A percentile compares a stretch with the other conserved stretches of the same genome.
phyloP scores from a whole-genome alignment of 495 filamentous ascomycete genomes.

The Aspergillus bertholletiae region DNA sequence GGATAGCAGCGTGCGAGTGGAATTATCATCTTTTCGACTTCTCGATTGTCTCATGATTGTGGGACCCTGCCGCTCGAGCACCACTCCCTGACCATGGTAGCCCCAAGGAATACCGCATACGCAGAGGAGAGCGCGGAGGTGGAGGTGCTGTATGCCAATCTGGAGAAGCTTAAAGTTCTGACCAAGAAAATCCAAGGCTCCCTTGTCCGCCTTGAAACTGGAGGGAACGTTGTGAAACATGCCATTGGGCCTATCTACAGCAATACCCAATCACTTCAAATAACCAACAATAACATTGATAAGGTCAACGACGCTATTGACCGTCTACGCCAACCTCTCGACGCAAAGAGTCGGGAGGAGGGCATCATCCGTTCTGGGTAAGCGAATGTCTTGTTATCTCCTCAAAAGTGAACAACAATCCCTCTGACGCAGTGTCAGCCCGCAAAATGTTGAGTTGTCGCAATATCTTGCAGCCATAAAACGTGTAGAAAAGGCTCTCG shows the following conservation, averaged over 20 bases:
- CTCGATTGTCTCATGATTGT: constrained; percentile 9
- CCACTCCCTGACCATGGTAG: constrained; percentile 41
- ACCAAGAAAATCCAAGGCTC: constrained; percentile 94
- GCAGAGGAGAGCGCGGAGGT: constrained; percentile 73
- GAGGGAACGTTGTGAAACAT: constrained; percentile 83
- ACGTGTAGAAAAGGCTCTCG: constrained; percentile 75
- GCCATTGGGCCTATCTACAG: constrained; percentile 91
- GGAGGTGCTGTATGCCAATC: constrained; percentile 63
- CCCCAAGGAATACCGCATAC: constrained; percentile 49
- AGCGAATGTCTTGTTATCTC: constrained; percentile 3
- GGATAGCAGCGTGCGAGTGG: background rate
- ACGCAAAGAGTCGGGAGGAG: constrained; percentile 85
- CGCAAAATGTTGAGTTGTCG: constrained; percentile 70
- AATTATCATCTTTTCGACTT: constrained; percentile 1
- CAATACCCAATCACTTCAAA: constrained; percentile 85
- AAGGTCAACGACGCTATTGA: constrained; percentile 82
- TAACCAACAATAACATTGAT: constrained; percentile 84
- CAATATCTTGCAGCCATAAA: constrained; percentile 89
- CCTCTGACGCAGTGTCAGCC: constrained; percentile 40
- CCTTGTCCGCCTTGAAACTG: constrained; percentile 76
- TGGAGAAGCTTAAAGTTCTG: constrained; percentile 64
- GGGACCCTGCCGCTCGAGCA: constrained; percentile 16
- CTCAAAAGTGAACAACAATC: background rate
- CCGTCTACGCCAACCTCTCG: constrained; percentile 78
- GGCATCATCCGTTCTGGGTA: constrained; percentile 82